Evolutionary conservation across 345 rosid species (phyloP), one percentile per base, ranked within the genome.

Genomic region (Gossypium turneri): DNA sequence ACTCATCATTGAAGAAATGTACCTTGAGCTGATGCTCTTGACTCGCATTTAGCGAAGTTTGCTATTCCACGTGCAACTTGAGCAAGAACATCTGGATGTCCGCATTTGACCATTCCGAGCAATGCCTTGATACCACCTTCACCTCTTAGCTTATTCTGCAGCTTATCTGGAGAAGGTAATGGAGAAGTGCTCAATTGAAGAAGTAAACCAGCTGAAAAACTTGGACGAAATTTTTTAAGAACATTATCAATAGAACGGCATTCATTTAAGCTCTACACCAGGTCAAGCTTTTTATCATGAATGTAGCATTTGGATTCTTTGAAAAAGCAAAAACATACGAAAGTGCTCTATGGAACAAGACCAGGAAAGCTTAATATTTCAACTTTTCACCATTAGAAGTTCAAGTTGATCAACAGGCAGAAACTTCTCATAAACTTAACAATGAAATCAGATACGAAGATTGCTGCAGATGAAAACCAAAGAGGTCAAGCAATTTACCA

Each of bases 1-100:
- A 67, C 20, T 67, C n/a, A 68, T 24, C 22, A 19, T 27, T 43
- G 13, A 25, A 50, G 72, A 34, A 44, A 22, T 48, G 27, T 76
- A 93, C 99, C 99, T 89, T 92, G 97, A 53, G 87, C 83, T 51
- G 97, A 90, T 73, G 97, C 94, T 86, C 94, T 88, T 72, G 99
- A 96, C 84, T 96, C 99, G 60, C 99, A 96, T 84, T 96, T 96
- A 50, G 99, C 98, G 71, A 96, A 96, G 84, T 96, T 96, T 19
- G 99, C 98, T 67, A 96, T 88, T 48, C 98, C 99, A 7, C 99
- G 97, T 82, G 98, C 99, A 84, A 96, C 94, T 87, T 96, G 98
- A 43, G 98, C 97, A 78, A 96, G 98, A 74, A 96, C 99, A 59
- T 93, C 98, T 13, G 90, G 90, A 81, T 96, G 97, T 81, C 87